phyloP scores from a whole-genome alignment of 2,329 filamentous ascomycete species.

The Neurospora sp. region DNA sequence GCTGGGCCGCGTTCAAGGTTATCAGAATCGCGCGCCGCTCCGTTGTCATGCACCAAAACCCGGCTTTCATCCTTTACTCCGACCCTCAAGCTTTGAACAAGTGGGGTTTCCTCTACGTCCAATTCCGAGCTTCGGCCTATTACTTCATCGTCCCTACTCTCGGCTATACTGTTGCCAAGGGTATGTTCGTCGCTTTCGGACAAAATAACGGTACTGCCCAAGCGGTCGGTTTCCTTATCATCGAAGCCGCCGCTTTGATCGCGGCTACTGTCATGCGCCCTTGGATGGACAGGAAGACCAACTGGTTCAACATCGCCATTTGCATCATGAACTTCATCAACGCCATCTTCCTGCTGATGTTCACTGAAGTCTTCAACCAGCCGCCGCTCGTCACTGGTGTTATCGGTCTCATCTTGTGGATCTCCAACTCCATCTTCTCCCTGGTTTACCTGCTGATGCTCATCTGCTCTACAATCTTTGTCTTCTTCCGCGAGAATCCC shows the following conservation, averaged over 20 bases:
- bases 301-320: slow-evolving; percentile 82
- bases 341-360: slow-evolving; percentile 69
- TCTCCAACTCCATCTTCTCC: slow-evolving; percentile 70
- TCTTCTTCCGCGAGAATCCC: slow-evolving; percentile 75
- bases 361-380: slow-evolving; percentile 72
- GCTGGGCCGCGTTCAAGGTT: slow-evolving; percentile 74
- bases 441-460: slow-evolving; percentile 70
- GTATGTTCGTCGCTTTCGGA: slow-evolving; percentile 70
- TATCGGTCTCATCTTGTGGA: slow-evolving; percentile 75
- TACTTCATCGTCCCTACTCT: slow-evolving; percentile 76
- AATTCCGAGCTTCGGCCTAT: slow-evolving; percentile 81
- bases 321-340: slow-evolving; percentile 75
- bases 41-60: slow-evolving; percentile 79
- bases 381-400: slow-evolving; percentile 70
- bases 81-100: slow-evolving; percentile 79
- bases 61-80: slow-evolving; percentile 82
- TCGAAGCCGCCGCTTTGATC: slow-evolving; percentile 65
- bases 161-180: slow-evolving; percentile 64
- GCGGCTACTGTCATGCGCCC: slow-evolving; percentile 64
- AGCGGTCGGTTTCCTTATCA: slow-evolving; percentile 65
- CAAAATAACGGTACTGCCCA: slow-evolving; percentile 60
- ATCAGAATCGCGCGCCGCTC: slow-evolving; percentile 73
- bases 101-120: slow-evolving; percentile 86
- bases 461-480: slow-evolving; percentile 53
- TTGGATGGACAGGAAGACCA: slow-evolving; percentile 96